Base-by-base conservation (phyloP, 169 alveolate species). In the Ophryocystis elektroscirrha region DNA sequence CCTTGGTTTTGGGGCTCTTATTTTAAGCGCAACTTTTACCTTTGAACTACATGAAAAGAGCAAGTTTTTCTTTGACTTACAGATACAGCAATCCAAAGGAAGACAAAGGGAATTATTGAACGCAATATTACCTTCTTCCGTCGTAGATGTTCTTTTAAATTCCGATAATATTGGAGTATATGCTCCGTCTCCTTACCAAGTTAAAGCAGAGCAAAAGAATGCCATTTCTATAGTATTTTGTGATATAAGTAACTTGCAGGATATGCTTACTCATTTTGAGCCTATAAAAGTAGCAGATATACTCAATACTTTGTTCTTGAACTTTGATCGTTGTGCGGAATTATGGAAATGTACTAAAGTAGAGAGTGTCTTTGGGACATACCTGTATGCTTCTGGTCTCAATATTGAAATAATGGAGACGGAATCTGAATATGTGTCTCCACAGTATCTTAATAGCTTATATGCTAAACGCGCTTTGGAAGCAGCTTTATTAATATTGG, bases 241-340 rank as follows among this genome's bases (percentile, higher is more conserved):
- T 63, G 97, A 93, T 68, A 86, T 93, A 22, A 77, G 74, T 53
- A 88, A 87, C 38, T 90, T 93, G 72, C 97, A 87, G 68, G 72
- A 80, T 19, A 76, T 89, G 29, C 91, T 87, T 52, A 89, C 89
- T 18, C 68, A 76, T 51, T 69, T 82, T 51, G 81, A 75, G 28
- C 95, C 96, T 30, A 78, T 74, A 27, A 85, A 84, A 22, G 76
- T 89, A n/a, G 89, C 85, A 12, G 85, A 77, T 32, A 66, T 83
- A 42, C 56, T 93, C 43, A 96, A 89, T 65, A 68, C 84, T 22
- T 62, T 93, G 35, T 90, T 81, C 53, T 71, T 79, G 45, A 73
- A 85, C 23, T 79, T 89, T 48, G 99, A 93, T 59, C 69, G 85
- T 55, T 78, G 93, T 43, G 87, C 95, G 30, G 91, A 83, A 43